Percentiles rank a stretch among this genome's conserved stretches.
Evolutionary conservation across 352 stramenopile genomes (phyloP).

Genomic region (Blastocystis hominis): DNA sequence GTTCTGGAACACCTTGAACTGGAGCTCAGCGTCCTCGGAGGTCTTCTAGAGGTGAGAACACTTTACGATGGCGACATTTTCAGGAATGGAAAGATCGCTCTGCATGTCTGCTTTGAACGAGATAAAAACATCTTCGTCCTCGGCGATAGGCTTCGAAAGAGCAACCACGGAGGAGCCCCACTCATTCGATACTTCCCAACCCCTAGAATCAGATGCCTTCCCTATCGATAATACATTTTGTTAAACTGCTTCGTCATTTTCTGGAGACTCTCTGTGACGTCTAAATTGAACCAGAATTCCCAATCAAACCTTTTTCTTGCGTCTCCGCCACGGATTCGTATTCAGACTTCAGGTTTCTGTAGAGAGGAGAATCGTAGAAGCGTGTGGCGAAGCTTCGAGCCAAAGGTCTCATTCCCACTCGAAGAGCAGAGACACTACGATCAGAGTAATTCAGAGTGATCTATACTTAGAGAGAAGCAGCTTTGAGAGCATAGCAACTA

Average conservation of each 20-base stretch:
- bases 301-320: constrained; percentile 25
- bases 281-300: not conserved
- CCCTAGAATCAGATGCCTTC: not conserved
- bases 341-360: constrained; percentile 11
- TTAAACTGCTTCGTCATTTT: constrained; percentile 57
- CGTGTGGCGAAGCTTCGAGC: constrained; percentile 29
- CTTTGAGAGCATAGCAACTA: constrained; percentile 17
- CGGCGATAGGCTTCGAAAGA: constrained; percentile 42
- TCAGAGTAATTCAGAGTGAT: not conserved
- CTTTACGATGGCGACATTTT: not conserved
- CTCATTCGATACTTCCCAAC: constrained; percentile 55
- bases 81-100: constrained; percentile 45
- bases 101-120: constrained; percentile 56
- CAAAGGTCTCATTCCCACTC: not conserved
- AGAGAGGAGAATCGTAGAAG: constrained; percentile 57
- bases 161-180: constrained; percentile 12
- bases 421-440: not conserved
- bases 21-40: constrained; percentile 12
- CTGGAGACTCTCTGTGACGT: constrained; percentile 30
- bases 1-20: constrained; percentile 58
- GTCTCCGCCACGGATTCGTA: constrained; percentile 30
- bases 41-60: not conserved
- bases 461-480: not conserved
- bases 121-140: constrained; percentile 55
- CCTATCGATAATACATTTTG: constrained; percentile 13